A percentile compares a stretch with the other conserved stretches of the same genome.
phyloP scores from a whole-genome alignment of 768 basidiomycete species.

The Leccinum rimulosum region DNA sequence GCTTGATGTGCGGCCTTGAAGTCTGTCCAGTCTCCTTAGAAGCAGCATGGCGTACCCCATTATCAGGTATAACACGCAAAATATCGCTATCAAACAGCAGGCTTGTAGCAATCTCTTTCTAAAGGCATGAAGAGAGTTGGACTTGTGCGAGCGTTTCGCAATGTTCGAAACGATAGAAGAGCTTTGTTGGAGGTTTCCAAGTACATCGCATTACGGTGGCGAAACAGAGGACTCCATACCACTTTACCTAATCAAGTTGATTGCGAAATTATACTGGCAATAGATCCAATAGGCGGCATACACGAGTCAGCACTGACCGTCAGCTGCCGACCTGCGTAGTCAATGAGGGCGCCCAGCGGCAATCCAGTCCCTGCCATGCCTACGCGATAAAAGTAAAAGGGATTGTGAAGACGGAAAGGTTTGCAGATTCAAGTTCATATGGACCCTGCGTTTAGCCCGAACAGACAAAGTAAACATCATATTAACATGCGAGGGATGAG shows the following conservation, averaged over 20 bases:
- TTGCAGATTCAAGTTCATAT: slow-evolving; percentile 7
- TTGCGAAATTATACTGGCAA: background rate
- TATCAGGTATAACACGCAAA: slow-evolving; percentile 16
- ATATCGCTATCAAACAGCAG: slow-evolving; percentile 16
- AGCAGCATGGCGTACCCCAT: background rate
- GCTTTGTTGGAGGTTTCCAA: slow-evolving; percentile 14
- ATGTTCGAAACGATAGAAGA: slow-evolving; percentile 16
- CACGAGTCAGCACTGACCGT: background rate
- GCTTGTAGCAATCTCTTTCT: background rate
- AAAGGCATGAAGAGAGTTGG: slow-evolving; percentile 1
- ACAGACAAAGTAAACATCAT: background rate
- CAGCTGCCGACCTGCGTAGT: slow-evolving; percentile 19
- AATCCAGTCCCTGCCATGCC: slow-evolving; percentile 26
- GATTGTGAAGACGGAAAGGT: background rate
- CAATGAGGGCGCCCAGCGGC: background rate
- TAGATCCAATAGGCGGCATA: background rate
- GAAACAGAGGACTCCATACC: slow-evolving; percentile 31
- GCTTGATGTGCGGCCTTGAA: background rate
- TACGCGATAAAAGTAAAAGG: slow-evolving; percentile 1
- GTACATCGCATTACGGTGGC: slow-evolving; percentile 24
- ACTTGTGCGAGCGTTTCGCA: background rate
- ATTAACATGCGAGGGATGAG: background rate
- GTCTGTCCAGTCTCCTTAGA: background rate
- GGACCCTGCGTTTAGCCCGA: slow-evolving; percentile 15
- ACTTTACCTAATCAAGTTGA: slow-evolving; percentile 16